phyloP scores from a whole-genome alignment of 2,329 filamentous ascomycete genomes.

The Sporothrix brasiliensis region DNA sequence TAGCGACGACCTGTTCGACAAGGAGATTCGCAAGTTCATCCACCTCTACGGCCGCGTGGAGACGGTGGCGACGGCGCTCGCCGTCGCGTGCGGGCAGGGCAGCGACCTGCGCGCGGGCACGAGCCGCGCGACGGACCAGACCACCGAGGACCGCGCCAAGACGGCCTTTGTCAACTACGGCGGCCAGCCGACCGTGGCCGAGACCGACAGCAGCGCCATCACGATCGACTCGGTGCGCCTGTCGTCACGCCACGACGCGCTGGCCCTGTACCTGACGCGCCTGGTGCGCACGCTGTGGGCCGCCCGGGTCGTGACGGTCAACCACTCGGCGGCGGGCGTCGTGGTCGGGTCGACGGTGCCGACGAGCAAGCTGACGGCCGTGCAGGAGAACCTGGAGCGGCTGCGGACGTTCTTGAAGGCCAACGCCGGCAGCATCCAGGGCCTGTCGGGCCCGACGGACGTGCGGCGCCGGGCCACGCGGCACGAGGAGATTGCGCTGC shows the following conservation, averaged over 20 bases:
- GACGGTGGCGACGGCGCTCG: constrained; percentile 85
- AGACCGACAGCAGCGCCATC: constrained; percentile 70
- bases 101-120: constrained; percentile 73
- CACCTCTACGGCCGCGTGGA: constrained; percentile 85
- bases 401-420: constrained; percentile 78
- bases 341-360: constrained; percentile 68
- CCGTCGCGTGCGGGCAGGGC: constrained; percentile 92
- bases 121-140: constrained; percentile 76
- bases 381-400: constrained; percentile 79
- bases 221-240: constrained; percentile 81
- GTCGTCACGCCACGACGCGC: constrained; percentile 85
- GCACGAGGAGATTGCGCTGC: constrained; percentile 87
- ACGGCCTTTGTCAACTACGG: constrained; percentile 91
- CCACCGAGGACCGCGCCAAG: constrained; percentile 81
- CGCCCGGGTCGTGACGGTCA: constrained; percentile 71
- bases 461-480: constrained; percentile 76
- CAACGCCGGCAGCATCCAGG: constrained; percentile 93
- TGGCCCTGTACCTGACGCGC: constrained; percentile 83
- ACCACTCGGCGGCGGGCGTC: constrained; percentile 66
- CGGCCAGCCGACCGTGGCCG: constrained; percentile 80
- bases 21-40: constrained; percentile 80
- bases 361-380: constrained; percentile 67
- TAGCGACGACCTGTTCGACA: constrained; percentile 78
- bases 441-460: constrained; percentile 86
- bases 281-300: constrained; percentile 91